Evolutionary conservation across 306 rosid species (phyloP).

Genomic region (Trichosanthes cucumerina): DNA sequence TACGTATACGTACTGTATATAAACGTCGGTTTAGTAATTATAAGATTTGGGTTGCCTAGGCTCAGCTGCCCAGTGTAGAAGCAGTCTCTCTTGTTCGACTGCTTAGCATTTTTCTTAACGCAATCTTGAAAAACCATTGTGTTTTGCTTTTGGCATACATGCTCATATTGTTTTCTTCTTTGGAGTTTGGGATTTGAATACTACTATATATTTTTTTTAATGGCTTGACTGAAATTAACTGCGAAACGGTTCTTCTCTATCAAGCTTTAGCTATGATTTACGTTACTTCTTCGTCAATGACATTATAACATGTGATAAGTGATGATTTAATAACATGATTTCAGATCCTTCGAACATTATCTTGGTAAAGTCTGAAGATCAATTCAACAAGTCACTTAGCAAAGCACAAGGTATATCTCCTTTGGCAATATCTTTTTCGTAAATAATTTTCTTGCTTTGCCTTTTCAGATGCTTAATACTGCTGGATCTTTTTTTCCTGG

Average conservation of each 20-base stretch:
- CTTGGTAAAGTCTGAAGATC: slow-evolving; percentile 42
- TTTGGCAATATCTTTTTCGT: background rate
- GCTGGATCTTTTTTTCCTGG: slow-evolving; percentile 9
- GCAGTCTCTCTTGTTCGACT: background rate
- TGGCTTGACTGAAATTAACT: background rate
- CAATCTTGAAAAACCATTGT: background rate
- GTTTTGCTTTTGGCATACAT: background rate
- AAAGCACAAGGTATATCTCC: slow-evolving; percentile 33
- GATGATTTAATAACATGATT: background rate
- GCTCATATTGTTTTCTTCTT: background rate
- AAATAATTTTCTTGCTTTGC: background rate
- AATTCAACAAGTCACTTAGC: slow-evolving; percentile 30
- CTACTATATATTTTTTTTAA: background rate
- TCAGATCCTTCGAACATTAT: slow-evolving; percentile 51
- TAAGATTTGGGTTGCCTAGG: background rate
- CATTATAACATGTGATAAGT: background rate
- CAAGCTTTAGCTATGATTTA: background rate
- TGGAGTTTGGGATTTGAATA: background rate
- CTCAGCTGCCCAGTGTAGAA: background rate
- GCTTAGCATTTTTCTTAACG: background rate
- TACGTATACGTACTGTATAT: background rate
- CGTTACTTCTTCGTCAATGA: background rate
- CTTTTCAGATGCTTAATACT: background rate
- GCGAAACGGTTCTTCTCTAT: background rate
- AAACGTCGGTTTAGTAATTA: background rate